These are phyloP conservation scores for Botrytis byssoidea DNA, from an alignment of 2,329 filamentous ascomycete genomes.

Conservation along the genomic window DNA sequence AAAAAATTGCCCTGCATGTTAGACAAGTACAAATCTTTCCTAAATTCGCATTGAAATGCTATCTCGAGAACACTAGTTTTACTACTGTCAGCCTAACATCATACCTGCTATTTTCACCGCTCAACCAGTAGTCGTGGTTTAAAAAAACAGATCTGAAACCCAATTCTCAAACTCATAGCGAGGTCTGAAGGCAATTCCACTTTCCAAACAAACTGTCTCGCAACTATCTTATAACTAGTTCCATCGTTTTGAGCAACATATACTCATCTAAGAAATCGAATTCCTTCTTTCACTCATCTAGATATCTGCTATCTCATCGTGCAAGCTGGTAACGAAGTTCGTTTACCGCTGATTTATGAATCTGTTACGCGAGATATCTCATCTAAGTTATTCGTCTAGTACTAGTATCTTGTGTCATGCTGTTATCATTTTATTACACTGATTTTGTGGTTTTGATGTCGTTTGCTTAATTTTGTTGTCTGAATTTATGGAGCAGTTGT, in stretches of 20 bases:
- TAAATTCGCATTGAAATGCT: fast-evolving
- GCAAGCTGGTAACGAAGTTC: not conserved
- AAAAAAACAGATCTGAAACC: not conserved
- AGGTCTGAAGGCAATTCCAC: not conserved
- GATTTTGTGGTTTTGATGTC: not conserved
- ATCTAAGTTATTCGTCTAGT: not conserved
- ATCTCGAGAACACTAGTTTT: not conserved
- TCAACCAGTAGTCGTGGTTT: not conserved
- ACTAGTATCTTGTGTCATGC: not conserved
- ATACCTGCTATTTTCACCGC: not conserved
- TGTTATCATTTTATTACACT: not conserved
- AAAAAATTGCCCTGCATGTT: not conserved
- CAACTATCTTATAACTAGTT: not conserved
- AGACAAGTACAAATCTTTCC: not conserved
- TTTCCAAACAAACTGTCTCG: not conserved
- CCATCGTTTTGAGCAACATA: not conserved
- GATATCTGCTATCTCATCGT: not conserved
- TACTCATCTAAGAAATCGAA: not conserved
- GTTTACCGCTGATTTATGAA: not conserved
- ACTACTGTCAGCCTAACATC: not conserved
- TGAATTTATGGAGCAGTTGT: not conserved
- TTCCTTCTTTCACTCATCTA: fast-evolving
- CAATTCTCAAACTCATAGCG: not conserved
- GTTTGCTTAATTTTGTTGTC: not conserved
- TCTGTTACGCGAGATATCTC: not conserved